phyloP scores from a whole-genome alignment of 2,329 filamentous ascomycete species.

The Neurospora sp. region DNA sequence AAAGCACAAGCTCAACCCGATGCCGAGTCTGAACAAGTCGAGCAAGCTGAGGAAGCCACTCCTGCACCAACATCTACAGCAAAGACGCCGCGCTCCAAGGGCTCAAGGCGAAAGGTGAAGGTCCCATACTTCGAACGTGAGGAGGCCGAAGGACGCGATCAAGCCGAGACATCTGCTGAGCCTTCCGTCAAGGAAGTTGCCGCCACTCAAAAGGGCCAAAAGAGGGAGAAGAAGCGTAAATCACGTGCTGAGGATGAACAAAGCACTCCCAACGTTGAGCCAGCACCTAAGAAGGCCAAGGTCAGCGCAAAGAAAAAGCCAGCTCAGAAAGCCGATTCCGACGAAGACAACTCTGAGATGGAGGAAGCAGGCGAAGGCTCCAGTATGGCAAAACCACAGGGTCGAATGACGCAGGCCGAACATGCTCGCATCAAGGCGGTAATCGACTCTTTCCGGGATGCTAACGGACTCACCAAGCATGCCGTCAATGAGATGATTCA shows the following conservation, averaged over 20 bases:
- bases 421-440: conserved; percentile 8
- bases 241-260: background rate
- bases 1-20: background rate
- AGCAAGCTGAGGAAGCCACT: background rate
- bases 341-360: background rate
- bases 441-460: conserved; percentile 11
- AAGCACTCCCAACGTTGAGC: background rate
- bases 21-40: background rate
- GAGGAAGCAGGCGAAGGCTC: background rate
- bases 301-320: background rate
- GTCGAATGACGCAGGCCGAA: conserved; percentile 2
- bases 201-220: background rate
- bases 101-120: conserved; percentile 9
- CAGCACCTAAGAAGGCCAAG: background rate
- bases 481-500: conserved; percentile 15
- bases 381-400: background rate
- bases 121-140: conserved; percentile 4
- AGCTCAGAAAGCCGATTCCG: background rate
- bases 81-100: background rate
- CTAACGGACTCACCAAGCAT: conserved; percentile 11
- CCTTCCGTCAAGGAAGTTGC: conserved; percentile 6
- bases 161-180: conserved; percentile 4
- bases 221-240: background rate
- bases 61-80: background rate
- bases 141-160: conserved; percentile 3